Evolutionary conservation across 106 monocot genomes (phyloP).

Genomic region (Dioscorea dumetorum): DNA sequence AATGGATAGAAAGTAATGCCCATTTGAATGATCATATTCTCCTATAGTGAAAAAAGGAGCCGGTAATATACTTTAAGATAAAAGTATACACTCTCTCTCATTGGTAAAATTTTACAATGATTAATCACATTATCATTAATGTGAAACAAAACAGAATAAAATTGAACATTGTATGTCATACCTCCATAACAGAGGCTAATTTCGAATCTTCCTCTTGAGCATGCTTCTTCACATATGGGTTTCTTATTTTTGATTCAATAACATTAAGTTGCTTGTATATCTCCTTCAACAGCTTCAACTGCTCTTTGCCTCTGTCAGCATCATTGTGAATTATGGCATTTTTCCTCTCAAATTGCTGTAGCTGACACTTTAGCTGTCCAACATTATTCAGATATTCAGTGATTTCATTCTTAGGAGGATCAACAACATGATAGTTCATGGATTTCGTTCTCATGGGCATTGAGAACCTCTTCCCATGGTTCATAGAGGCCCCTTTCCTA

Average conservation of each 20-base stretch:
- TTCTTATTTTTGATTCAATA: slow-evolving; percentile 30
- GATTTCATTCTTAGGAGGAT: neutral
- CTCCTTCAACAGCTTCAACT: slow-evolving; percentile 35
- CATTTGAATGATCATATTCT: neutral
- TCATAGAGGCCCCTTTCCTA: neutral
- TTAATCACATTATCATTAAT: neutral
- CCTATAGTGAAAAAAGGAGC: neutral
- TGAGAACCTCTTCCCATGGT: neutral
- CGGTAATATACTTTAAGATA: neutral
- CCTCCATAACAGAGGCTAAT: slow-evolving; percentile 53
- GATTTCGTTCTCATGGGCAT: slow-evolving; percentile 5
- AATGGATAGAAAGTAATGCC: neutral
- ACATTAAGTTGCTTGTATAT: slow-evolving; percentile 41
- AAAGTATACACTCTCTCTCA: neutral
- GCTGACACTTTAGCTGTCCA: slow-evolving; percentile 26
- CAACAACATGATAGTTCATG: neutral
- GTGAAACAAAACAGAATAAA: neutral
- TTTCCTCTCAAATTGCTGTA: slow-evolving; percentile 36
- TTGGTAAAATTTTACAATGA: neutral
- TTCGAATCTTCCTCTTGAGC: slow-evolving; percentile 11
- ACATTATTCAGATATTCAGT: slow-evolving; percentile 13
- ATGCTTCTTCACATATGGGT: slow-evolving; percentile 6
- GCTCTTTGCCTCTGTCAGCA: slow-evolving; percentile 29
- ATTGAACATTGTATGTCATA: slow-evolving; percentile 1
- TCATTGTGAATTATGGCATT: slow-evolving; percentile 19